Evolutionary conservation across 2,329 filamentous ascomycete species (phyloP).

Genomic region (Colletotrichum aenigma): DNA sequence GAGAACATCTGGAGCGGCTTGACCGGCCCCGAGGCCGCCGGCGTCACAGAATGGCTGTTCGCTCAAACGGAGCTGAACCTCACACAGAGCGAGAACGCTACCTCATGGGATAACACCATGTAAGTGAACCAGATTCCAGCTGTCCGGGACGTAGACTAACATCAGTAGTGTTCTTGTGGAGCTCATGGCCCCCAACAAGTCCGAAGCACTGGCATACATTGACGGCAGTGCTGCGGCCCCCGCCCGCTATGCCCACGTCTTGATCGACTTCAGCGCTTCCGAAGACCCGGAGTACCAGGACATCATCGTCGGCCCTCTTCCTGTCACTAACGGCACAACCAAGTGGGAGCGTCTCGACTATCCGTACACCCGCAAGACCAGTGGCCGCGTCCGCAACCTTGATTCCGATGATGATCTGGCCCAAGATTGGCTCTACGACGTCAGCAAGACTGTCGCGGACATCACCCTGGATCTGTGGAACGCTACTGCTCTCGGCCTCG

Average conservation of each 20-base stretch:
- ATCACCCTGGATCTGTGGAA: slow-evolving; percentile 50
- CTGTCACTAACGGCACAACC: slow-evolving; percentile 42
- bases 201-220: slow-evolving; percentile 48
- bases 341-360: slow-evolving; percentile 43
- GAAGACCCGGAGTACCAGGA: slow-evolving; percentile 43
- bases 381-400: slow-evolving; percentile 41
- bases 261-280: slow-evolving; percentile 43
- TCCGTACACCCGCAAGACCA: slow-evolving; percentile 42
- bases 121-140: slow-evolving; percentile 10
- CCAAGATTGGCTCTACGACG: slow-evolving; percentile 36
- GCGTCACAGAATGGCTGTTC: slow-evolving; percentile 43
- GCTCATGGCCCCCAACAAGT: slow-evolving; percentile 52
- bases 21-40: slow-evolving; percentile 38
- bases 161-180: slow-evolving; percentile 34
- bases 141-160: neutral
- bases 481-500: slow-evolving; percentile 35
- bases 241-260: slow-evolving; percentile 45
- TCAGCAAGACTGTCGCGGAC: slow-evolving; percentile 33
- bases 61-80: slow-evolving; percentile 42
- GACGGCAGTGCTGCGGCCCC: slow-evolving; percentile 40
- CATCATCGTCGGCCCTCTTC: slow-evolving; percentile 54
- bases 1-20: slow-evolving; percentile 45
- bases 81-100: slow-evolving; percentile 34
- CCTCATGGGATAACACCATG: slow-evolving; percentile 40
- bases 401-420: slow-evolving; percentile 36